Base-by-base conservation (phyloP, 2,329 filamentous ascomycete species). In the Aschersonia sp. region DNA sequence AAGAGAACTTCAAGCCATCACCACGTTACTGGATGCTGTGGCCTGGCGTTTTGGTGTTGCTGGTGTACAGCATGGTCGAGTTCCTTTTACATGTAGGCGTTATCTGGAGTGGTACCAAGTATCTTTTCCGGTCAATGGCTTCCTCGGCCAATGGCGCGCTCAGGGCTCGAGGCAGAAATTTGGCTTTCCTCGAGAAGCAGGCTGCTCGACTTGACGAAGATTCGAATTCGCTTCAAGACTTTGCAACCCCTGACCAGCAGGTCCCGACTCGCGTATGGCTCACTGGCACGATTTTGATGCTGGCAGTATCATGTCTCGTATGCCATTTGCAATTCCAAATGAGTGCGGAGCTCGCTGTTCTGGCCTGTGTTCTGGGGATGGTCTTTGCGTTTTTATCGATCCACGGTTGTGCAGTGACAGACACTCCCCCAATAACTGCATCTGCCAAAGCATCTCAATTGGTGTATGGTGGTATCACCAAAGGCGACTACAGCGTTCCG, bases 371-470 rank as follows among this genome's bases (percentile, higher is more conserved):
- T 53, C 62, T 79, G 31, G 74, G 74, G 45, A 69, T 79, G 53
- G 60, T 79, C 58, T 79, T 79, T 59, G 72, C 74, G 44, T 76
- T 79, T 62, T 64, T 79, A 40, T 72, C 56, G 46, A 66, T 66
- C 49, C 65, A 66, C 39, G 64, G 64, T 7, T 66, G 75, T 44
- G 77, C 77, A 11, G 75, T 79, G 54, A 79, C 76, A 1, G 64
- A 66, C 54, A 74, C 74, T 54, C 79, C 79, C 0, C 81, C 81
- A 0, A 66, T 84, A 2, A 83, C 80, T 4, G 78, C 81, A 4
- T 77, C 77, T 0, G 73, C 79, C 53, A 84, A 84, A 63, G 80
- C 80, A 5, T 81, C 78, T 2, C 81, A 84, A 65, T 74, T 84
- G 48, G 71, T 84, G 47, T 78, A 81, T 44, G 80, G 80, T 53